Evolutionary conservation across 345 rosid species (phyloP).

Genomic region (Eucalyptus shirleyi): DNA sequence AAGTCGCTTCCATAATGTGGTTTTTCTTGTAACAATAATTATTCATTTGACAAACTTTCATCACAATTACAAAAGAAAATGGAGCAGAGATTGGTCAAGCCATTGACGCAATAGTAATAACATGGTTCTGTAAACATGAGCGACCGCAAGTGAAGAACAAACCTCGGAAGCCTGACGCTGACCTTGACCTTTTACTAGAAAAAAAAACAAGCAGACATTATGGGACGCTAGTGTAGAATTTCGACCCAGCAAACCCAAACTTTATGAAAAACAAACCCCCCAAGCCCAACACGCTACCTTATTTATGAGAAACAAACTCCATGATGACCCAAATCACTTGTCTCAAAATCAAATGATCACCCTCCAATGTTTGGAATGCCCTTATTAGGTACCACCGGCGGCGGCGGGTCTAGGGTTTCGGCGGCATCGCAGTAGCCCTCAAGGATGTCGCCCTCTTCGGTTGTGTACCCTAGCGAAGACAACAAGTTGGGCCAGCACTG

Average conservation of each 20-base stretch:
- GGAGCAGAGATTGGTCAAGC: background rate
- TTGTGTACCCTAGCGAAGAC: conserved; percentile 45
- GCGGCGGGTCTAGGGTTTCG: background rate
- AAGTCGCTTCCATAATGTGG: background rate
- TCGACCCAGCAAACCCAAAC: background rate
- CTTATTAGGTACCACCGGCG: background rate
- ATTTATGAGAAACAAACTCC: background rate
- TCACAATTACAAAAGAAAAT: background rate
- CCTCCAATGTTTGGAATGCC: background rate
- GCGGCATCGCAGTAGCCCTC: conserved; percentile 51
- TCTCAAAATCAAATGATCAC: background rate
- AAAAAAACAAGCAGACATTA: background rate
- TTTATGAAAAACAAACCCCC: background rate
- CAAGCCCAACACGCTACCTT: background rate
- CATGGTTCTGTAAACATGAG: background rate
- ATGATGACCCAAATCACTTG: background rate
- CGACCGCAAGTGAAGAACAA: background rate
- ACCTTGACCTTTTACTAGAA: background rate
- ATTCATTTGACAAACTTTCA: background rate
- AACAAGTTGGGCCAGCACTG: conserved; percentile 63
- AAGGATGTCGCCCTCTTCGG: conserved; percentile 50
- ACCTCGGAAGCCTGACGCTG: background rate
- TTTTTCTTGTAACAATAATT: background rate
- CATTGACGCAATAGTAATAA: background rate
- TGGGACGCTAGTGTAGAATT: background rate